Conservation (phyloP, 306 rosid species). For the Oemleria cerasiformis region DNA sequence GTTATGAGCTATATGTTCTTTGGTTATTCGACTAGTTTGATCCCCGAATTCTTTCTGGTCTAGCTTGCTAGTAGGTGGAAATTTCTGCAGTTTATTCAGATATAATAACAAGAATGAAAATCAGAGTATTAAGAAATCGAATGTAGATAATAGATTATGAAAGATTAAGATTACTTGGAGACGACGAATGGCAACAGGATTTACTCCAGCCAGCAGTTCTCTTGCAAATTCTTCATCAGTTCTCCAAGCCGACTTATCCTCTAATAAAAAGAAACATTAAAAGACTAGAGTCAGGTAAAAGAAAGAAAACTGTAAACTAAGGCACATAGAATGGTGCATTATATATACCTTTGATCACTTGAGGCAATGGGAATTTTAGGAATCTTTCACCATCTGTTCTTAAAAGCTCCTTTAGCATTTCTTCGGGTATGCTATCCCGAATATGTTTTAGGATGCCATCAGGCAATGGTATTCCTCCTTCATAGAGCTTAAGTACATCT, state of each 20-base stretch:
- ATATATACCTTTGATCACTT: slow-evolving; percentile 71
- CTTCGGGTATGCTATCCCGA: slow-evolving; percentile 41
- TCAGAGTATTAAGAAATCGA: too few relatives aligned
- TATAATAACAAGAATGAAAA: not conserved
- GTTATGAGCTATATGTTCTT: slow-evolving; percentile 39
- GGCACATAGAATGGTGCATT: not conserved
- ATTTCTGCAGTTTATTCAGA: slow-evolving; percentile 39
- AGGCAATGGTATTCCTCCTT: slow-evolving; percentile 66
- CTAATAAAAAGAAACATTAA: slow-evolving; percentile 27
- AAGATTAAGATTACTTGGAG: slow-evolving; percentile 48
- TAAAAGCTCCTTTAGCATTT: slow-evolving; percentile 62
- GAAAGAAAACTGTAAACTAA: not conserved
- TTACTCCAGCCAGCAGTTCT: slow-evolving; percentile 57
- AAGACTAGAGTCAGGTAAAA: not conserved
- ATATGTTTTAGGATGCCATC: slow-evolving; percentile 36
- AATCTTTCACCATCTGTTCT: slow-evolving; percentile 51
- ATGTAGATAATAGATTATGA: not conserved
- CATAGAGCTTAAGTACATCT: slow-evolving; percentile 59
- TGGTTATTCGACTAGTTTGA: slow-evolving; percentile 46
- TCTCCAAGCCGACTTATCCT: slow-evolving; percentile 47
- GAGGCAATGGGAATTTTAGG: slow-evolving; percentile 62
- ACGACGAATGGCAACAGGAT: slow-evolving; percentile 44
- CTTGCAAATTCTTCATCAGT: slow-evolving; percentile 67
- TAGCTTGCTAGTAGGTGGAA: slow-evolving; percentile 66
- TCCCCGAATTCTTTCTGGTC: slow-evolving; percentile 50